Evolutionary conservation across 345 rosid species (phyloP).

Genomic region (Heritiera fomes): DNA sequence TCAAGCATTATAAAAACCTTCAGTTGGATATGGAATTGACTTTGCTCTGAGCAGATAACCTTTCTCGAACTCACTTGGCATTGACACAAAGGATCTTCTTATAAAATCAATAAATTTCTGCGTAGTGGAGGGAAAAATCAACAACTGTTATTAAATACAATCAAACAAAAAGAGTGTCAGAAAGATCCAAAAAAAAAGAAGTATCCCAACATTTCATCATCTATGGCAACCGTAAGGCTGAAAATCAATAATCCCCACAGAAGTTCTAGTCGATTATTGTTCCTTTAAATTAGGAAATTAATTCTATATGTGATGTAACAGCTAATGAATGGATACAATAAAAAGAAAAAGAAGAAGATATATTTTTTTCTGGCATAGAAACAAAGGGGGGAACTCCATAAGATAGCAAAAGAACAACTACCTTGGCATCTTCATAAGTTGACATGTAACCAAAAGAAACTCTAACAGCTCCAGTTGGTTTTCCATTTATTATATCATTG

Average conservation of each 20-base stretch:
- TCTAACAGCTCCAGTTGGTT: conserved; percentile 92
- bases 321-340: conserved; percentile 5
- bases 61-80: conserved; percentile 37
- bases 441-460: conserved; percentile 97
- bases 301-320: not conserved
- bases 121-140: conserved; percentile 12
- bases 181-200: not conserved
- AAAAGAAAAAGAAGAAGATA: not conserved
- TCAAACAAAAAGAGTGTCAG: conserved; percentile 8
- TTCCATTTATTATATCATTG: conserved; percentile 78
- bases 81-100: conserved; percentile 56
- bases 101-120: conserved; percentile 86
- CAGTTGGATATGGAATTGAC: conserved; percentile 34
- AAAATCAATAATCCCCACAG: not conserved
- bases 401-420: conserved; percentile 28
- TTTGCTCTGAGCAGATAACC: conserved; percentile 29
- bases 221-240: not conserved
- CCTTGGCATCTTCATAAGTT: conserved; percentile 93
- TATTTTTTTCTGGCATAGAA: not conserved
- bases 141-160: not conserved
- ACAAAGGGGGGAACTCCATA: conserved; percentile 10
- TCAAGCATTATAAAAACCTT: conserved; percentile 36
- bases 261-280: not conserved
- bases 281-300: conserved; percentile 4
- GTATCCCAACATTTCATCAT: not conserved